These are phyloP conservation scores for Carallia brachiata DNA, from an alignment of 345 rosid species.

Conservation along the genomic window DNA sequence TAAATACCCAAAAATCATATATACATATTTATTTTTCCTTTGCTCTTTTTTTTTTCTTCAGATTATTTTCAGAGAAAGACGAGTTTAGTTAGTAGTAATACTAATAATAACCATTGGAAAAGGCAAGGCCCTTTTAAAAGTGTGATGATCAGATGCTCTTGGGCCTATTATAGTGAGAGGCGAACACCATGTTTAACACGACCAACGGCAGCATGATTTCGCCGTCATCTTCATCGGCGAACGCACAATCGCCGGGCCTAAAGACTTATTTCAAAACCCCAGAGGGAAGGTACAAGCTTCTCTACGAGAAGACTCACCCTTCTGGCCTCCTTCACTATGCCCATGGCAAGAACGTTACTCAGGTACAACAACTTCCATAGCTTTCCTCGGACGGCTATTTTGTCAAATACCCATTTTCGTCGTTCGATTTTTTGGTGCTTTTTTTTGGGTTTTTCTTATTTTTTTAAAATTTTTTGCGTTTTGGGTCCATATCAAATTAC, in stretches of 20 bases:
- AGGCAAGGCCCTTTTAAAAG: slow-evolving; percentile 2
- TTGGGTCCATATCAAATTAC: slow-evolving; percentile 12
- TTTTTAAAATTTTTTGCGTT: slow-evolving; percentile 11
- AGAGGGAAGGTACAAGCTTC: slow-evolving; percentile 96
- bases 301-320: slow-evolving; percentile 91
- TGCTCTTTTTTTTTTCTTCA: too few relatives aligned
- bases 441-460: background rate
- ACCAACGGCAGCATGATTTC: slow-evolving; percentile 85
- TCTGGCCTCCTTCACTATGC: slow-evolving; percentile 93
- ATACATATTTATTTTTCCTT: too few relatives aligned
- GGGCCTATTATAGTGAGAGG: slow-evolving; percentile 19
- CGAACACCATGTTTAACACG: slow-evolving; percentile 61
- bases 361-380: slow-evolving; percentile 41
- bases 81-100: background rate
- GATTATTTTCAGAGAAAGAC: background rate
- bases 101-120: background rate
- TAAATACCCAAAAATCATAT: slow-evolving; percentile 1
- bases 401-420: background rate
- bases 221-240: slow-evolving; percentile 63
- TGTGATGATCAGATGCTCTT: slow-evolving; percentile 67
- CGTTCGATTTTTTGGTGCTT: background rate
- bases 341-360: slow-evolving; percentile 95
- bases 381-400: background rate
- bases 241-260: slow-evolving; percentile 79
- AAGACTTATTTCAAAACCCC: slow-evolving; percentile 98